A percentile compares a stretch with the other conserved stretches of the same genome.
phyloP scores from a whole-genome alignment of 169 alveolate genomes.

The Plasmodium yoelii region DNA sequence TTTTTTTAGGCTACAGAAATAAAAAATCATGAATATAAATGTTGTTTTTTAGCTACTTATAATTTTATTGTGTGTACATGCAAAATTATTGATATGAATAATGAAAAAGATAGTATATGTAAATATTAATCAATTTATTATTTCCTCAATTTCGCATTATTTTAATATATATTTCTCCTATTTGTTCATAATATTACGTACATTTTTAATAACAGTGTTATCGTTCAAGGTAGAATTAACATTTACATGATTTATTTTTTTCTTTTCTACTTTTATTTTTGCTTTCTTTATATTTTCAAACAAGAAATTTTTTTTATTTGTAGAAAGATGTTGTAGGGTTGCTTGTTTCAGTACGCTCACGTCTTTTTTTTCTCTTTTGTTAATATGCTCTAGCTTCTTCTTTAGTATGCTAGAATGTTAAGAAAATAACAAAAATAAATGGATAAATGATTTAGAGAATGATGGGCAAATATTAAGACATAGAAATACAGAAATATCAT shows the following conservation, averaged over 20 bases:
- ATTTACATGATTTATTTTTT: slow-evolving; percentile 13
- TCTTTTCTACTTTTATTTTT: slow-evolving; percentile 44
- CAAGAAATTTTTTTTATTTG: slow-evolving; percentile 46
- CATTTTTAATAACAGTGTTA: slow-evolving; percentile 2
- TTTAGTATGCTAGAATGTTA: slow-evolving; percentile 25
- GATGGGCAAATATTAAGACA: not conserved
- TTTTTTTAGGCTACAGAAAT: slow-evolving; percentile 10
- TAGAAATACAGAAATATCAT: too few relatives aligned
- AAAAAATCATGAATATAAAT: not conserved
- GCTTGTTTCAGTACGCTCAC: slow-evolving; percentile 13
- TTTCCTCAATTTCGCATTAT: too few relatives aligned
- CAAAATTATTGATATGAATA: too few relatives aligned
- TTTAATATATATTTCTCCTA: not conserved
- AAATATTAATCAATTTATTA: too few relatives aligned
- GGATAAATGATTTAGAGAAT: not conserved
- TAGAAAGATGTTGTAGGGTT: slow-evolving; percentile 11
- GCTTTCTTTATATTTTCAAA: slow-evolving; percentile 52
- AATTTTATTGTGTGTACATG: too few relatives aligned
- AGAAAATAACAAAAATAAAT: slow-evolving; percentile 6
- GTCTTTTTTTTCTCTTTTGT: slow-evolving; percentile 29
- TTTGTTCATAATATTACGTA: not conserved
- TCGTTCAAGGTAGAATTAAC: not conserved
- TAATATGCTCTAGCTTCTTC: slow-evolving; percentile 47
- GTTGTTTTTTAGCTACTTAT: too few relatives aligned
- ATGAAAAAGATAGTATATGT: too few relatives aligned